phyloP scores from a whole-genome alignment of 2,329 filamentous ascomycete species.

The Fusarium anthophilum region DNA sequence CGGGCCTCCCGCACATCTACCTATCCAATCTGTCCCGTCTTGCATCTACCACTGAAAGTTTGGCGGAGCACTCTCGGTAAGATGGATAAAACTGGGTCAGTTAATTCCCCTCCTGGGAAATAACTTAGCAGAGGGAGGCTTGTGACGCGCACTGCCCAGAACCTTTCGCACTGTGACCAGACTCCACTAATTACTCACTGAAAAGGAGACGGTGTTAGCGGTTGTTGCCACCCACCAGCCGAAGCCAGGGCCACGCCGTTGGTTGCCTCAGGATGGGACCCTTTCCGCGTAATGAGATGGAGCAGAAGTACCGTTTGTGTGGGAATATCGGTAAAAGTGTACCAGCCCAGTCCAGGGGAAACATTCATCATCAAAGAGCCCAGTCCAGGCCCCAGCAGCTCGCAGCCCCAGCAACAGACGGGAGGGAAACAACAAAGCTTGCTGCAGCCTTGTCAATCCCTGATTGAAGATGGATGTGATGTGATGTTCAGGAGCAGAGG shows the following conservation, averaged over 20 bases:
- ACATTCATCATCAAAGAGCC: conserved; percentile 12
- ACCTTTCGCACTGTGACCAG: conserved; percentile 7
- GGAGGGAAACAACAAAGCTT: conserved; percentile 28
- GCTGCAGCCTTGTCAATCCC: conserved; percentile 4
- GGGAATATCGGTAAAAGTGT: conserved; percentile 26
- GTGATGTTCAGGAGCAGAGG: neutral
- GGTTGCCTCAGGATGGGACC: conserved; percentile 41
- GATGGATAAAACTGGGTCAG: conserved; percentile 40
- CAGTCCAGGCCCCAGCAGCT: conserved; percentile 26
- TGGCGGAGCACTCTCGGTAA: conserved; percentile 40
- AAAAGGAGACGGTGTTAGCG: conserved; percentile 40
- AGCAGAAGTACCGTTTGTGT: conserved; percentile 26
- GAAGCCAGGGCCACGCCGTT: conserved; percentile 34
- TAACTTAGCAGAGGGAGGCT: conserved; percentile 18
- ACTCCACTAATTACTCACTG: conserved; percentile 38
- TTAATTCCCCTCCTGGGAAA: conserved; percentile 28
- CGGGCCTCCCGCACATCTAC: conserved; percentile 16
- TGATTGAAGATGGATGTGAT: neutral
- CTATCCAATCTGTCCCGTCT: neutral
- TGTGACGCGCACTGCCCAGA: conserved; percentile 20
- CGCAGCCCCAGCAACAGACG: conserved; percentile 36
- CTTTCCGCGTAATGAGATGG: conserved; percentile 23
- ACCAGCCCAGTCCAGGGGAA: conserved; percentile 30
- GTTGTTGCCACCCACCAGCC: conserved; percentile 37
- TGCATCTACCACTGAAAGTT: conserved; percentile 28